These are phyloP conservation scores for Sordariomycetes sp. DNA, from an alignment of 2,329 filamentous ascomycete genomes.

Conservation along the genomic window DNA sequence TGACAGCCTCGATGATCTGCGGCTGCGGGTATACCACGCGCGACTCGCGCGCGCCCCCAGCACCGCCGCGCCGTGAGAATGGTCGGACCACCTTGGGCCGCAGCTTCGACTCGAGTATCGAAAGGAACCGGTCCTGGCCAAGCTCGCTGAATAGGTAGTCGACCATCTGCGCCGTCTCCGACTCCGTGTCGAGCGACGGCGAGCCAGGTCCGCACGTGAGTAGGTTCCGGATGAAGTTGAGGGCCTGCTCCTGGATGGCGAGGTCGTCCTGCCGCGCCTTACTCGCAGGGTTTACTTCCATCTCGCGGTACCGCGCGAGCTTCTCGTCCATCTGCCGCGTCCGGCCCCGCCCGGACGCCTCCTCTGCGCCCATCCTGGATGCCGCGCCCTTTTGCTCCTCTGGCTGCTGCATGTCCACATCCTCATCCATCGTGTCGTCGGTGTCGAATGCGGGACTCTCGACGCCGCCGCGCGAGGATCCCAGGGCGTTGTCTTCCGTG, in stretches of 20 bases:
- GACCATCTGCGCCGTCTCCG: slow-evolving; percentile 58
- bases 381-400: slow-evolving; percentile 22
- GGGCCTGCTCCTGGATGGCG: slow-evolving; percentile 78
- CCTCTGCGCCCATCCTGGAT: slow-evolving; percentile 5
- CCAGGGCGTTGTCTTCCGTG: slow-evolving; percentile 37
- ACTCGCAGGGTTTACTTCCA: slow-evolving; percentile 53
- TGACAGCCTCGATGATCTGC: slow-evolving; percentile 65
- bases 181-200: no score
- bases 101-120: slow-evolving; percentile 68
- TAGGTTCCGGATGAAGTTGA: slow-evolving; percentile 83
- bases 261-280: slow-evolving; percentile 66
- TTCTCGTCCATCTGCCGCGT: slow-evolving; percentile 35
- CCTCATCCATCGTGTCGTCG: slow-evolving; percentile 34
- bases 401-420: slow-evolving; percentile 40
- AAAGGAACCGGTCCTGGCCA: slow-evolving; percentile 66
- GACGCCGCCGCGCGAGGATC: slow-evolving; percentile 17
- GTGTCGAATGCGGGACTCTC: slow-evolving; percentile 7
- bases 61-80: slow-evolving; percentile 27
- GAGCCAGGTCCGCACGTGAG: slow-evolving; percentile 26
- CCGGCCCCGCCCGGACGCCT: slow-evolving; percentile 13
- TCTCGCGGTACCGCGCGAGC: slow-evolving; percentile 41
- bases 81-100: slow-evolving; percentile 44
- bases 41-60: slow-evolving; percentile 21
- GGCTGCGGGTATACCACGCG: slow-evolving; percentile 42
- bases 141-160: slow-evolving; percentile 69